Evolutionary conservation across 345 rosid species (phyloP), one percentile per base, ranked within the genome.

Genomic region (Anastatica hierochuntica): DNA sequence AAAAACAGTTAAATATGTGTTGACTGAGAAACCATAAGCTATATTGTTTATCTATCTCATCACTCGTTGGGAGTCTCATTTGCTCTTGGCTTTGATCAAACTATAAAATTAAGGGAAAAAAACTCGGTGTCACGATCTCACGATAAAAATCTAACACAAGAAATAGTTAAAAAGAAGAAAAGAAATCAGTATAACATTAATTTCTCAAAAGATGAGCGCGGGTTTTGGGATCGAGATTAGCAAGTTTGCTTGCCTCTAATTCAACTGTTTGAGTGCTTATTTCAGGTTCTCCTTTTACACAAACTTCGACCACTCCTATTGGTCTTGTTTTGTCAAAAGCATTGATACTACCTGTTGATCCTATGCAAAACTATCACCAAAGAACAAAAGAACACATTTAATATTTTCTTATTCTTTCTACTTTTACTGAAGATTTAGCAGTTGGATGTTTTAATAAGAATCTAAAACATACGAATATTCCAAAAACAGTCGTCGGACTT

Each of bases 11-110:
- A n/a, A n/a, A n/a, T n/a, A n/a, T n/a, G n/a, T n/a, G n/a, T n/a
- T n/a, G n/a, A n/a, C n/a, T n/a, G n/a, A n/a, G n/a, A n/a, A n/a
- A n/a, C n/a, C n/a, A n/a, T n/a, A n/a, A n/a, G n/a, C n/a, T n/a
- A n/a, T n/a, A n/a, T 70, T 90, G 83, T 68, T 82, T 82, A 72
- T 87, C 88, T 56, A 77, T 72, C 77, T 87, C 98, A 36, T 78
- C 95, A 33, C 98, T 87, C 49, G 78, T 80, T 7, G 96, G 96
- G 5, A 87, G 90, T 10, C 96, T 96, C 96, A 84, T 82, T n/a
- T 77, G 62, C 71, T 90, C 88, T 49, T 87, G 98, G 61, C 96
- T 84, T 63, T 90, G 90, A 62, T 90, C 94, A 64, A 84, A 90
- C 97, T 85, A 75, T 36, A 4, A 52, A n/a, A n/a, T n/a, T n/a